Evolutionary conservation across 257 asterid genomes (phyloP).

Genomic region (Vinca minor): DNA sequence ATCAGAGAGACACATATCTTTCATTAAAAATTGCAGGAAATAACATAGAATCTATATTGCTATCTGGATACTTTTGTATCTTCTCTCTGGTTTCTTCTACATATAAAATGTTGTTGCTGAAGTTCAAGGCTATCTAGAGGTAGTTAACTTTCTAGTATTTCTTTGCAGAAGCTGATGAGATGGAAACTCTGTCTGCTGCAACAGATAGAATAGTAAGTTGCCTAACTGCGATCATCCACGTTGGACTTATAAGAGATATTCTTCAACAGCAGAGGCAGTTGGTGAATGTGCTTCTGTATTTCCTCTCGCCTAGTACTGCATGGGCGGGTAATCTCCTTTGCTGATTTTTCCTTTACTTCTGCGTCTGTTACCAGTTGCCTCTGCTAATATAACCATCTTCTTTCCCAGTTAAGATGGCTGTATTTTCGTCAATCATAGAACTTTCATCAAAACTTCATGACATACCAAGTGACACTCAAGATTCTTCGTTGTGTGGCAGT

Average conservation of each 20-base stretch:
- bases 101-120: background rate
- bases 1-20: background rate
- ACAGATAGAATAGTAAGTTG: constrained; percentile 62
- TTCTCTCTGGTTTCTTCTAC: background rate
- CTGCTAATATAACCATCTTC: constrained; percentile 14
- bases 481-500: constrained; percentile 25
- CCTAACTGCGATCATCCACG: constrained; percentile 58
- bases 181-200: constrained; percentile 45
- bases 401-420: constrained; percentile 60
- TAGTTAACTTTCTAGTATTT: constrained; percentile 3
- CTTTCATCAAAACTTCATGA: constrained; percentile 53
- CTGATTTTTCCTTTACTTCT: background rate
- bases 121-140: constrained; percentile 14
- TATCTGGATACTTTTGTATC: background rate
- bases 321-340: constrained; percentile 62
- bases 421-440: constrained; percentile 61
- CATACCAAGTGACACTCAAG: constrained; percentile 26
- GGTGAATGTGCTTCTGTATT: constrained; percentile 42
- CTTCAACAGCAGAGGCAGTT: constrained; percentile 55
- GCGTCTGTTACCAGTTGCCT: constrained; percentile 2
- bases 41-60: background rate
- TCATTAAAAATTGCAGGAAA: background rate
- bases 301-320: constrained; percentile 60
- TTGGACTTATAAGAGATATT: constrained; percentile 62
- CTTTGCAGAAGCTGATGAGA: constrained; percentile 55